These are phyloP conservation scores for Torrubiella hemipterigena DNA, from an alignment of 2,329 filamentous ascomycete genomes.

Conservation along the genomic window DNA sequence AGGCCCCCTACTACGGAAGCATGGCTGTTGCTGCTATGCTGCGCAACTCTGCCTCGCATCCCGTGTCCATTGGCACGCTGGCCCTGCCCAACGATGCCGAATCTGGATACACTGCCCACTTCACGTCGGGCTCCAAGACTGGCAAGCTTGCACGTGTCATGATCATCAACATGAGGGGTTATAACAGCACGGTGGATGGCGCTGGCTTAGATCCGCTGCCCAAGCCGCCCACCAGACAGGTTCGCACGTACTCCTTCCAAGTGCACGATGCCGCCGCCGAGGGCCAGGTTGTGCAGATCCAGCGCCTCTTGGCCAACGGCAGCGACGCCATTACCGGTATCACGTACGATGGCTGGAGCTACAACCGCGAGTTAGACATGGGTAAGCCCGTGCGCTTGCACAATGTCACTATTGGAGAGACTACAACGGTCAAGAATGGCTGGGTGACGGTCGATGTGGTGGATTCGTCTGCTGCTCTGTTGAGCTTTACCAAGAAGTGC, in stretches of 20 bases:
- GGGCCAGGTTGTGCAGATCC: conserved; percentile 20
- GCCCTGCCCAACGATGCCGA: conserved; percentile 25
- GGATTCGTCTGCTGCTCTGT: conserved; percentile 28
- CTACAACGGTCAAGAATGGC: conserved; percentile 21
- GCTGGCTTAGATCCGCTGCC: conserved; percentile 13
- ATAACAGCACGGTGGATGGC: conserved; percentile 42
- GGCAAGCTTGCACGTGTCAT: conserved; percentile 32
- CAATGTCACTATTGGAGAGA: conserved; percentile 44
- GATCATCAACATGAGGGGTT: conserved; percentile 44
- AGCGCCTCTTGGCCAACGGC: conserved; percentile 46
- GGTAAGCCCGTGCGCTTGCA: conserved; percentile 38
- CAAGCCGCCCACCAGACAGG: conserved; percentile 16
- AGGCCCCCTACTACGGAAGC: conserved; percentile 53
- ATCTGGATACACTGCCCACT: conserved; percentile 36
- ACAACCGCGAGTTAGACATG: conserved; percentile 43
- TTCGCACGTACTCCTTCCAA: conserved; percentile 22
- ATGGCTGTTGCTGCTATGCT: conserved; percentile 34
- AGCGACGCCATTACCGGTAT: conserved; percentile 51
- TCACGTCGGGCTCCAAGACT: conserved; percentile 24
- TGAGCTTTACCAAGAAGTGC: conserved; percentile 15
- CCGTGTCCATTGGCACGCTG: conserved; percentile 35
- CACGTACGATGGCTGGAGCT: conserved; percentile 49
- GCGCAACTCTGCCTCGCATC: conserved; percentile 21
- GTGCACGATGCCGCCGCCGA: conserved; percentile 23
- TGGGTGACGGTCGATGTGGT: conserved; percentile 22